Percentiles rank a stretch among this genome's conserved stretches.
Conservation (phyloP, 1,284 basidiomycete species). For the Ceratobasidium sp. region DNA sequence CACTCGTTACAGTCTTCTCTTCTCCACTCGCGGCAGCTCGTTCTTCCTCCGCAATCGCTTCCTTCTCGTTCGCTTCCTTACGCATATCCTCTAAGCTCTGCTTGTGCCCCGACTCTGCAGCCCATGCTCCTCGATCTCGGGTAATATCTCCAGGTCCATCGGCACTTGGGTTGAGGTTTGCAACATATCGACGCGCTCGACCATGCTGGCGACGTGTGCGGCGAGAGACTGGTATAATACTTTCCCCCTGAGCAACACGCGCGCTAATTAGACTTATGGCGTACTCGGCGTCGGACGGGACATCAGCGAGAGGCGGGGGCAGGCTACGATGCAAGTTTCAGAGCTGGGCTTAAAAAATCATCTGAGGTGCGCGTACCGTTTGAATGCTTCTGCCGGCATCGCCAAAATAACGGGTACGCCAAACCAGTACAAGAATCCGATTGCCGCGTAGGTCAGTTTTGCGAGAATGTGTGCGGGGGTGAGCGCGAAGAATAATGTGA, state of each 20-base stretch:
- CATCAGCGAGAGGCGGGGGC: constrained; percentile 58
- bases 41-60: constrained; percentile 4
- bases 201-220: constrained; percentile 6
- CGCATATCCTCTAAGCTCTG: constrained; percentile 15
- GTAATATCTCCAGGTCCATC: not conserved
- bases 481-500: constrained; percentile 55
- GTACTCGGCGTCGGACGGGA: constrained; percentile 69
- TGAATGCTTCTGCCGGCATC: constrained; percentile 57
- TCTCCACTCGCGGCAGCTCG: constrained; percentile 4
- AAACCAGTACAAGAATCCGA: constrained; percentile 69
- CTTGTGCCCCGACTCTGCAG: not conserved
- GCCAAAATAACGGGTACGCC: constrained; percentile 62
- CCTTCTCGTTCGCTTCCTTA: constrained; percentile 22
- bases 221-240: constrained; percentile 49
- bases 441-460: constrained; percentile 56
- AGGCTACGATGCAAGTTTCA: constrained; percentile 48
- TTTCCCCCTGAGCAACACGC: constrained; percentile 63
- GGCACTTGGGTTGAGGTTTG: constrained; percentile 15
- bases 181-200: constrained; percentile 14
- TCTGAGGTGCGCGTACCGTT: constrained; percentile 59
- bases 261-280: constrained; percentile 71
- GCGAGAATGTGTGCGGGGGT: constrained; percentile 60
- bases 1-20: not conserved
- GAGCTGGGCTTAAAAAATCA: not conserved
- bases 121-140: not conserved